These are phyloP conservation scores for Talaromyces sp. DNA, from an alignment of 2,329 filamentous ascomycete species.

Conservation along the genomic window DNA sequence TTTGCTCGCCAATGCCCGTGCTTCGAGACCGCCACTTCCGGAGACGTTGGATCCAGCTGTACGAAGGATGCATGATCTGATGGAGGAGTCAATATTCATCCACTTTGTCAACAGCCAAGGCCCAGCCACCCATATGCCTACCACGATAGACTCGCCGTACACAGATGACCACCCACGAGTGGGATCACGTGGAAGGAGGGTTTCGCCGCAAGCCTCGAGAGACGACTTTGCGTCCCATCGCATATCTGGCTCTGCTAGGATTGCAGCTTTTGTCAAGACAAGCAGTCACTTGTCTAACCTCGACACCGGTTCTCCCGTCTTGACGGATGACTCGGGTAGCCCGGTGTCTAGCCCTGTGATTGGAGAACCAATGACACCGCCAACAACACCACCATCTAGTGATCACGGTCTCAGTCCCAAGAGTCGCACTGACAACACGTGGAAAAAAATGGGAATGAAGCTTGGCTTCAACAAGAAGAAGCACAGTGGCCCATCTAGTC, in stretches of 20 bases:
- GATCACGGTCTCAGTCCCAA: constrained; percentile 35
- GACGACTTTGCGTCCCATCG: constrained; percentile 23
- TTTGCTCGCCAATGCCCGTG: constrained; percentile 61
- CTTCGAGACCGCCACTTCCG: constrained; percentile 64
- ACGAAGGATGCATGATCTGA: constrained; percentile 85
- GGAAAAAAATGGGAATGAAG: constrained; percentile 52
- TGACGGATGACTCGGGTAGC: constrained; percentile 46
- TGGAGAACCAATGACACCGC: constrained; percentile 47
- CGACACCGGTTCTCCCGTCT: constrained; percentile 32
- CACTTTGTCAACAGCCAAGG: constrained; percentile 75
- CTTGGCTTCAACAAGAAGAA: constrained; percentile 42
- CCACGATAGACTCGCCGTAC: constrained; percentile 40
- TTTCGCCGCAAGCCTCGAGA: constrained; percentile 21
- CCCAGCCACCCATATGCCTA: constrained; percentile 43
- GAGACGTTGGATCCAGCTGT: constrained; percentile 76
- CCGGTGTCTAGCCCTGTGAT: constrained; percentile 32
- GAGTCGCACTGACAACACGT: constrained; percentile 43
- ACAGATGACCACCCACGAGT: constrained; percentile 25
- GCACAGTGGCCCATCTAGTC: constrained; percentile 21
- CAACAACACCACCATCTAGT: constrained; percentile 47
- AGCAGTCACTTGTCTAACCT: constrained; percentile 33
- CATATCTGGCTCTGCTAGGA: constrained; percentile 21
- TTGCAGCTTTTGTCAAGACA: constrained; percentile 27
- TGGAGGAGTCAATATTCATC: constrained; percentile 93
- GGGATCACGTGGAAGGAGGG: constrained; percentile 10